Conservation (phyloP, 176 grass and related monocot genomes). For the Avena insularis region DNA sequence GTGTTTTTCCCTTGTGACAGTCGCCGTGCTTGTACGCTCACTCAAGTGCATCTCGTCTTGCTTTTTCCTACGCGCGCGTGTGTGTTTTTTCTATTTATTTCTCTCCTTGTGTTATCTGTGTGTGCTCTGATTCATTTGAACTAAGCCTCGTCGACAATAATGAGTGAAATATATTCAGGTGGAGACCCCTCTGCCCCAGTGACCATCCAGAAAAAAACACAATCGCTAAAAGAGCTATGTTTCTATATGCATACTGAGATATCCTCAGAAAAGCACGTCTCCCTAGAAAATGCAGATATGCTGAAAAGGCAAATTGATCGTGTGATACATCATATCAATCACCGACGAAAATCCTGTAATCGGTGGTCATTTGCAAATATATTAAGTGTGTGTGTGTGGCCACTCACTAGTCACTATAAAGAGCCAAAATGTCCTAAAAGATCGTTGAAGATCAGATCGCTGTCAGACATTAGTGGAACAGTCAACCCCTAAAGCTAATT, state of each 20-base stretch:
- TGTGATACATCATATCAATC: background rate
- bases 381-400: background rate
- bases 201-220: background rate
- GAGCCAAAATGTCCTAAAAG: background rate
- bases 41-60: too few relatives aligned
- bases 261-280: background rate
- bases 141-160: too few relatives aligned
- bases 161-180: too few relatives aligned
- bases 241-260: background rate
- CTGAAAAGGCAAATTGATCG: background rate
- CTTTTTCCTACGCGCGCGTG: too few relatives aligned
- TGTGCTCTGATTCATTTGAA: too few relatives aligned
- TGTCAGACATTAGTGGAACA: background rate
- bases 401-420: background rate
- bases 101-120: too few relatives aligned
- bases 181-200: too few relatives aligned
- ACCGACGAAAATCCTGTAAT: background rate
- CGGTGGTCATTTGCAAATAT: background rate
- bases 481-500: conserved; percentile 35
- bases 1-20: too few relatives aligned
- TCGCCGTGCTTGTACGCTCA: too few relatives aligned
- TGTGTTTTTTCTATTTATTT: too few relatives aligned
- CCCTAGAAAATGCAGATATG: background rate
- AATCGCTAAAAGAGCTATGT: background rate
- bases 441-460: background rate